A percentile compares a stretch with the other conserved stretches of the same genome.
phyloP scores from a whole-genome alignment of 2,329 filamentous ascomycete genomes.

The Trichophaea hybrida region DNA sequence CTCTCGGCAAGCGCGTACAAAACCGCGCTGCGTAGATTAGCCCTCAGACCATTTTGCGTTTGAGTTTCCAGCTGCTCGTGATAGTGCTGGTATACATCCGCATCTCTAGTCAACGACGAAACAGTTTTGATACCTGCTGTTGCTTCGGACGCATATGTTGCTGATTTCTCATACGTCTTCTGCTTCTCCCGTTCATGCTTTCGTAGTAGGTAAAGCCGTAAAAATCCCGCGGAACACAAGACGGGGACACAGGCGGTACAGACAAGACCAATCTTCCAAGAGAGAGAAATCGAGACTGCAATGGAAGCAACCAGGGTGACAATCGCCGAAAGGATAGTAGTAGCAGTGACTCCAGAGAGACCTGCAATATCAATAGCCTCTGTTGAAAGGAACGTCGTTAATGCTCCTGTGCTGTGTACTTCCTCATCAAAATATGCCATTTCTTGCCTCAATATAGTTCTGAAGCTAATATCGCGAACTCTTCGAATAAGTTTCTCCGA shows the following conservation, averaged over 20 bases:
- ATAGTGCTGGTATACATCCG: constrained; percentile 49
- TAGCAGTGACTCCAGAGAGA: constrained; percentile 37
- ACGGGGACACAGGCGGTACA: constrained; percentile 65
- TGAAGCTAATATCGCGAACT: constrained; percentile 33
- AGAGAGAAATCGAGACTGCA: constrained; percentile 52
- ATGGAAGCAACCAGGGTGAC: constrained; percentile 67
- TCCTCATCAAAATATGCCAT: constrained; percentile 35
- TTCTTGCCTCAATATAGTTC: constrained; percentile 25
- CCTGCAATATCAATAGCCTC: constrained; percentile 38
- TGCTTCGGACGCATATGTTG: constrained; percentile 58
- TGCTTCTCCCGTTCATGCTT: not conserved
- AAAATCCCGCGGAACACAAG: constrained; percentile 62
- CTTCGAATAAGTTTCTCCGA: constrained; percentile 36
- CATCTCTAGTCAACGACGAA: constrained; percentile 55
- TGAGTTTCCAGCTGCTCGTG: constrained; percentile 46
- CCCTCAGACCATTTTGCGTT: constrained; percentile 44
- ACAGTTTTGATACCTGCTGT: constrained; percentile 63
- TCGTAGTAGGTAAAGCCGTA: constrained; percentile 49
- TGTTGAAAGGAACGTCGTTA: constrained; percentile 36
- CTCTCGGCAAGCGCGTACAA: constrained; percentile 41
- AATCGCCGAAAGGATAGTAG: constrained; percentile 46
- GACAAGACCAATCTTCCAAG: constrained; percentile 76
- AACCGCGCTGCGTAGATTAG: not conserved
- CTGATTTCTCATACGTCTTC: not conserved
- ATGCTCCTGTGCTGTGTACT: constrained; percentile 33